Conservation (phyloP, 371 early-diverging fungal genomes). For the Dinochytrium kinnereticum region DNA sequence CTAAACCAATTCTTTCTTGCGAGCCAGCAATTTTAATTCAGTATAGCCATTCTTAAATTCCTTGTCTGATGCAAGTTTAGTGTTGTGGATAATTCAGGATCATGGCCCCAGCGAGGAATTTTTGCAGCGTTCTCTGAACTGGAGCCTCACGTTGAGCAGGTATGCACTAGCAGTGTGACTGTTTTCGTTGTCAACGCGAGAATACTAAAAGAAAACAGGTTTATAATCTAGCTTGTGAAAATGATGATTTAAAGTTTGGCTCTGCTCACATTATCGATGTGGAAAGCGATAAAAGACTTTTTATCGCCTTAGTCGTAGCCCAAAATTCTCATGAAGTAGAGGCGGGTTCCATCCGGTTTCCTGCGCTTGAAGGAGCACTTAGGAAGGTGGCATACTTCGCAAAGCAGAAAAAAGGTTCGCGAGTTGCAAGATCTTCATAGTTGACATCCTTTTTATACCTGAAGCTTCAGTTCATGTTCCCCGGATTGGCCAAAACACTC, state of each 20-base stretch:
- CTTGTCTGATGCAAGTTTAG: too few species aligned
- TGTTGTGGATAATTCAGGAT: slow-evolving; percentile 40
- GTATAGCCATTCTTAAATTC: too few species aligned
- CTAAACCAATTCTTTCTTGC: slow-evolving; percentile 19
- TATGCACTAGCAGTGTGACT: too few species aligned
- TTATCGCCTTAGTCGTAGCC: slow-evolving; percentile 34
- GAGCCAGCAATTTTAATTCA: too few species aligned
- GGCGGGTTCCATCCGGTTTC: slow-evolving; percentile 18
- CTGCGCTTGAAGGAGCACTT: slow-evolving; percentile 31
- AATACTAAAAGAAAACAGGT: slow-evolving; percentile 3
- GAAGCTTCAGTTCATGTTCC: slow-evolving; percentile 40
- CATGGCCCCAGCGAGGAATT: slow-evolving; percentile 39
- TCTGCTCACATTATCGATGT: slow-evolving; percentile 29
- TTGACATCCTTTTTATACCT: neutral
- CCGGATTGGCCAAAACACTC: slow-evolving; percentile 30
- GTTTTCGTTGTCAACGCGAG: too few species aligned
- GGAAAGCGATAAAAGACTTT: neutral
- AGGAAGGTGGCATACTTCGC: slow-evolving; percentile 24
- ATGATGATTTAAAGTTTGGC: slow-evolving; percentile 31
- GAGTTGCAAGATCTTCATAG: neutral
- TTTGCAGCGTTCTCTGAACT: slow-evolving; percentile 32
- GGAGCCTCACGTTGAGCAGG: slow-evolving; percentile 18
- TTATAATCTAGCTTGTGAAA: slow-evolving; percentile 26
- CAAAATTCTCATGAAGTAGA: slow-evolving; percentile 26
- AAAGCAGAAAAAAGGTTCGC: slow-evolving; percentile 31